phyloP scores from a whole-genome alignment of 805 yeast species.

The Saturnispora zaruensis region DNA sequence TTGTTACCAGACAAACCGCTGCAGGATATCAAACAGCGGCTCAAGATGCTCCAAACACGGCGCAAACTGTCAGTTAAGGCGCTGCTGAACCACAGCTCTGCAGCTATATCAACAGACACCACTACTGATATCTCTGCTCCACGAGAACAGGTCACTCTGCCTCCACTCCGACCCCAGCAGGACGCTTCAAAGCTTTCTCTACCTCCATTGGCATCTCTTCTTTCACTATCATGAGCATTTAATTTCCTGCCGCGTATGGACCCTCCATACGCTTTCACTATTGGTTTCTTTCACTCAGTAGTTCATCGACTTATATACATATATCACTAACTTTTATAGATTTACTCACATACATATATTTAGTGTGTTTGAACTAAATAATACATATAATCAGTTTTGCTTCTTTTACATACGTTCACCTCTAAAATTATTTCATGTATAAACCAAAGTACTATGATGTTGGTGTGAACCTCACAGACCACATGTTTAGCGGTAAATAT shows the following conservation, averaged over 20 bases:
- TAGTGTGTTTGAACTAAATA: too few relatives aligned
- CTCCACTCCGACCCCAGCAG: not conserved
- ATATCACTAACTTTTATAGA: not conserved
- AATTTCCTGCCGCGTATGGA: not conserved
- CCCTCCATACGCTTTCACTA: not conserved
- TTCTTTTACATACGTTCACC: not conserved
- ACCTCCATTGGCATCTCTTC: conserved; percentile 1
- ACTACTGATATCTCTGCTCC: not conserved
- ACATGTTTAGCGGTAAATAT: conserved; percentile 78
- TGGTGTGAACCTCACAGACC: conserved; percentile 73
- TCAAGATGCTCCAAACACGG: not conserved
- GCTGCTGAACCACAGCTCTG: not conserved
- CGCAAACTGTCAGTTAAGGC: conserved; percentile 1
- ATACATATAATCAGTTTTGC: too few relatives aligned
- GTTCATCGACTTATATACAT: not conserved
- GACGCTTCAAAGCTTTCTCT: not conserved
- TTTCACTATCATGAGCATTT: not conserved
- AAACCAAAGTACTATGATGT: conserved; percentile 32
- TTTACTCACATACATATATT: not conserved
- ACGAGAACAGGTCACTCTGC: not conserved
- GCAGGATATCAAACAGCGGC: not conserved
- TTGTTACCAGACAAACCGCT: conserved; percentile 4
- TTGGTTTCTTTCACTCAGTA: not conserved
- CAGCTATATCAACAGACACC: not conserved
- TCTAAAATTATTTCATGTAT: not conserved